Evolutionary conservation across 2,329 filamentous ascomycete species (phyloP), one percentile per base, ranked within the genome.

Genomic region (Penicillium corylophilum): DNA sequence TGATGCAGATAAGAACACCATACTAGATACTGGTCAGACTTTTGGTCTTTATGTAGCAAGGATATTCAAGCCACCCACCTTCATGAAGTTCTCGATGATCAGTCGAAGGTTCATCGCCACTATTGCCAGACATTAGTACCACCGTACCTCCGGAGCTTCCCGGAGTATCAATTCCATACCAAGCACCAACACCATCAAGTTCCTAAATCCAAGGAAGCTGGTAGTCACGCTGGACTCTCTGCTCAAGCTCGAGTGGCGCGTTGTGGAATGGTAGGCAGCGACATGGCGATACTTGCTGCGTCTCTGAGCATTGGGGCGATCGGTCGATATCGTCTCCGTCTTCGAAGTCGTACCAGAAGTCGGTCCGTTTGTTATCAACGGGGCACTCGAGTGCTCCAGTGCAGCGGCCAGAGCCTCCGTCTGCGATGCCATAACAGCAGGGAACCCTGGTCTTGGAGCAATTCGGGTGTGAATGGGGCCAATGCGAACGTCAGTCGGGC

Each of bases 61-160:
- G 9, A 38, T 20, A 1, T 15, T 16, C 39, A 15, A 15, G 6
- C 10, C 4, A 47, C 63, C 55, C 68, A 90, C 89, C 81, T 96
- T 96, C 78, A 93, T 89, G 62, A 93, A 90, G 69, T 99, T 99
- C 74, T 97, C 94, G 67, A 99, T 91, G 77, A 97, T 90, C 65
- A 99, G 80, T 58, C 94, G 86, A 46, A 99, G 74, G 69, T 99
- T 99, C 64, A 92, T 94, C 44, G 93, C 90, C 65, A 97, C 90
- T 91, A 62, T 26, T 54, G 39, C 46, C 16, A 33, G n/a, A 7
- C 43, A 43, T 56, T 38, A 51, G 22, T 26, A 38, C 39, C 43
- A 61, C 46, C 56, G 51, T 43, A 49, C 48, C 22, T 43, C 7
- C 8, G 8, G 22, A 10, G 13, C 24, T 23, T 7, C 22, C 29